These are phyloP conservation scores for Globisporangium solare DNA, from an alignment of 352 stramenopile genomes.

Conservation along the genomic window DNA sequence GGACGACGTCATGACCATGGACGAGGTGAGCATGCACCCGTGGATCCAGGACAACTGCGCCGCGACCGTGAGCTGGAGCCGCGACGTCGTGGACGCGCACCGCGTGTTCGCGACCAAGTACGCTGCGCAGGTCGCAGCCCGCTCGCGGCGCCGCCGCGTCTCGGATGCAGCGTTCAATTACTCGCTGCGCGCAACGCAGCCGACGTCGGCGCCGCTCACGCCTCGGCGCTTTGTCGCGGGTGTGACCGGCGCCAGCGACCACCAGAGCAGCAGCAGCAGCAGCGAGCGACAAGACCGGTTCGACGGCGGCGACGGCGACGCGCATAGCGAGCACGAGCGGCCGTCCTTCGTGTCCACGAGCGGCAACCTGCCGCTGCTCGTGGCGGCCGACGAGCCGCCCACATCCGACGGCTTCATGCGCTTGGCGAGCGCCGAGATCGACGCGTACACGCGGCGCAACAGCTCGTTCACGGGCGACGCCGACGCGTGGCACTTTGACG, in stretches of 20 bases:
- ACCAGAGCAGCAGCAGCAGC: background rate
- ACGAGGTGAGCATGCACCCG: conserved; percentile 58
- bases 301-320: background rate
- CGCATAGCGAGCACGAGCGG: conserved; percentile 25
- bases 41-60: conserved; percentile 60
- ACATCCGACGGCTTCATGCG: conserved; percentile 80
- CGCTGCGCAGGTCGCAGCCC: conserved; percentile 32
- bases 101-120: conserved; percentile 42
- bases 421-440: conserved; percentile 56
- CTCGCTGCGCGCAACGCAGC: conserved; percentile 2
- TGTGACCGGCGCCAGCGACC: background rate
- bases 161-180: conserved; percentile 16
- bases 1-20: conserved; percentile 38
- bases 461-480: background rate
- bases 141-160: conserved; percentile 17
- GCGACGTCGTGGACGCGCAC: conserved; percentile 34
- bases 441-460: conserved; percentile 12
- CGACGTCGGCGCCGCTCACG: background rate
- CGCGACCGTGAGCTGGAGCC: conserved; percentile 35
- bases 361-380: conserved; percentile 18
- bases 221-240: too few species aligned
- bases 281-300: conserved; percentile 11
- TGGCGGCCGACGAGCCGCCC: conserved; percentile 23
- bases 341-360: conserved; percentile 77
- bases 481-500: conserved; percentile 2